These are phyloP conservation scores for Tylopilus orsonianus DNA, from an alignment of 1,284 basidiomycete genomes.

Conservation along the genomic window DNA sequence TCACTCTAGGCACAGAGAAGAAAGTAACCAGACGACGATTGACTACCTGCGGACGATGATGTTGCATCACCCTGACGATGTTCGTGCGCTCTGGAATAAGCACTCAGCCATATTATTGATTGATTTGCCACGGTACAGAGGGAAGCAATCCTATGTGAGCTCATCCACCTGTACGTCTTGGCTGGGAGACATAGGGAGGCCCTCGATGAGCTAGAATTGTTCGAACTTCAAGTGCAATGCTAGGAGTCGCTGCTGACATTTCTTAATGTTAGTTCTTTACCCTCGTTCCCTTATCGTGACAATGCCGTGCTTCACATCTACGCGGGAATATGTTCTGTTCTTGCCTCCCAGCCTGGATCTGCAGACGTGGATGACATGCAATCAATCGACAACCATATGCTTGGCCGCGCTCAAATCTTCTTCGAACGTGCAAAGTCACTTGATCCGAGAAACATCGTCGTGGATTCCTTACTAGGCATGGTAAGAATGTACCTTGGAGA, in stretches of 20 bases:
- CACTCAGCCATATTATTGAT: slow-evolving; percentile 18
- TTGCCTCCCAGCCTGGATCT: slow-evolving; percentile 46
- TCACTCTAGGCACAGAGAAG: slow-evolving; percentile 31
- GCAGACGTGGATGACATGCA: slow-evolving; percentile 5
- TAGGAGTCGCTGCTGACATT: slow-evolving; percentile 8
- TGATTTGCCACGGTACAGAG: slow-evolving; percentile 47
- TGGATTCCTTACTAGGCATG: slow-evolving; percentile 51
- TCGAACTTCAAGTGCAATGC: slow-evolving; percentile 29
- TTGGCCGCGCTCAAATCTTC: slow-evolving; percentile 62
- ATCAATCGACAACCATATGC: slow-evolving; percentile 29
- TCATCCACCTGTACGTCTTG: slow-evolving; percentile 66
- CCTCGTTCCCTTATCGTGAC: slow-evolving; percentile 82
- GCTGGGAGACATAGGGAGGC: slow-evolving; percentile 63
- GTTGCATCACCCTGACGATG: slow-evolving; percentile 63
- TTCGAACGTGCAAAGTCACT: slow-evolving; percentile 60
- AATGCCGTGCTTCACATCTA: slow-evolving; percentile 78
- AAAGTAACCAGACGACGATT: slow-evolving; percentile 41
- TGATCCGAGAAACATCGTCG: slow-evolving; percentile 58
- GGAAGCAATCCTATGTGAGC: slow-evolving; percentile 72
- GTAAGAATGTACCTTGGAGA: slow-evolving; percentile 27
- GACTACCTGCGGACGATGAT: slow-evolving; percentile 68
- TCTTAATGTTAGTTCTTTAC: slow-evolving; percentile 61
- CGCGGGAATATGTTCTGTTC: slow-evolving; percentile 73
- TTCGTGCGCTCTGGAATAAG: slow-evolving; percentile 35
- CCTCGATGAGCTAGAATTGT: slow-evolving; percentile 84